A percentile compares a stretch with the other conserved stretches of the same genome.
Evolutionary conservation across 2,329 filamentous ascomycete genomes (phyloP).

Genomic region (Penicillium expansum): DNA sequence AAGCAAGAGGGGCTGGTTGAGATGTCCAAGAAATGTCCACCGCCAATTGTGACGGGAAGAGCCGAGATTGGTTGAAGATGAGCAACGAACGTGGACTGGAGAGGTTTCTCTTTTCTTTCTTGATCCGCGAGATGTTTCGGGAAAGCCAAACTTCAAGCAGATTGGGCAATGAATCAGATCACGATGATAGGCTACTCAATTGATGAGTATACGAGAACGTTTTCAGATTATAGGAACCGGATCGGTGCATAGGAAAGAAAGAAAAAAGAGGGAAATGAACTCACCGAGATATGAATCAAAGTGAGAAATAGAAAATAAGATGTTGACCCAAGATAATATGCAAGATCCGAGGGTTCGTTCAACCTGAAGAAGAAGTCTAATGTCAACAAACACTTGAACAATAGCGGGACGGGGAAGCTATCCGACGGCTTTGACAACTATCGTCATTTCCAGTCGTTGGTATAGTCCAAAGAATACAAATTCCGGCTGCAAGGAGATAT

Average conservation of each 20-base stretch:
- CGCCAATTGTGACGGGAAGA: conserved; percentile 9
- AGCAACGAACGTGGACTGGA: conserved; percentile 23
- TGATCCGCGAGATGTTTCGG: conserved; percentile 23
- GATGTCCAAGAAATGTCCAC: conserved; percentile 10
- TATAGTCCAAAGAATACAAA: conserved; percentile 27
- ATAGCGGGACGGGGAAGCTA: conserved; percentile 25
- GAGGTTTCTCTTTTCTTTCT: conserved; percentile 27
- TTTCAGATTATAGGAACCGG: conserved; percentile 19
- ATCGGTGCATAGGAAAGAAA: conserved; percentile 32
- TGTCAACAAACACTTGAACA: conserved; percentile 34
- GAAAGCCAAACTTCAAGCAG: conserved; percentile 35
- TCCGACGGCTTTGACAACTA: conserved; percentile 25
- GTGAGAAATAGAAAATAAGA: no score
- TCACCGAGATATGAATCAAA: conserved; percentile 24
- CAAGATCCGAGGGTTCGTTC: conserved; percentile 21
- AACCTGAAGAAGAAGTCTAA: conserved; percentile 25
- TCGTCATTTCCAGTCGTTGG: conserved; percentile 25
- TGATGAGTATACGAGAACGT: conserved; percentile 37
- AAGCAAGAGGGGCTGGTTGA: conserved; percentile 15
- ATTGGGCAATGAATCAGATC: conserved; percentile 25
- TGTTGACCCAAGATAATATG: conserved; percentile 33
- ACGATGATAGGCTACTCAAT: conserved; percentile 37
- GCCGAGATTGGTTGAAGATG: conserved; percentile 11
- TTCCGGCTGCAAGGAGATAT: conserved; percentile 33
- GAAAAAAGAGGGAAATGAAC: conserved; percentile 13